phyloP scores from a whole-genome alignment of 2,329 filamentous ascomycete genomes.

The Trichoderma sp. region DNA sequence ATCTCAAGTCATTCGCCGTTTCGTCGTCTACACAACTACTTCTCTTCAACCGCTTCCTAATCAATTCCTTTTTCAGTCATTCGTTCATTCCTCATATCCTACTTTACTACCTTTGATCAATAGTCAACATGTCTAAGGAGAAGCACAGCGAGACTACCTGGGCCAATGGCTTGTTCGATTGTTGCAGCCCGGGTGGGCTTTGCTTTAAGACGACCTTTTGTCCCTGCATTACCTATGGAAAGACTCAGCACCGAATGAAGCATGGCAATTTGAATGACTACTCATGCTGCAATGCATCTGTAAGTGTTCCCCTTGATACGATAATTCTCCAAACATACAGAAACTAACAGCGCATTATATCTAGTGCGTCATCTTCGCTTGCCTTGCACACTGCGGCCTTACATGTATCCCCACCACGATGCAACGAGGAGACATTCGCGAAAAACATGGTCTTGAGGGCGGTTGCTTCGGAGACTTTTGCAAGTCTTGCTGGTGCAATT shows the following conservation, averaged over 20 bases:
- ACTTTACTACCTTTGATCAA: background rate
- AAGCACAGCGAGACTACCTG: slow-evolving; percentile 43
- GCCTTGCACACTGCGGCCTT: slow-evolving; percentile 41
- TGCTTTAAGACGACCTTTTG: slow-evolving; percentile 48
- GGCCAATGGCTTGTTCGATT: slow-evolving; percentile 45
- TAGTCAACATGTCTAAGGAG: background rate
- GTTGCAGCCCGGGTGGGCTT: slow-evolving; percentile 46
- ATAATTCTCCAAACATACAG: background rate
- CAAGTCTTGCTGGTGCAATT: slow-evolving; percentile 47
- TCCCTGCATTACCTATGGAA: slow-evolving; percentile 51
- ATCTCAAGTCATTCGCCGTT: background rate
- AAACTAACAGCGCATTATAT: slow-evolving; percentile 14
- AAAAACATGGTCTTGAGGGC: slow-evolving; percentile 48
- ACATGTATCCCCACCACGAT: slow-evolving; percentile 47
- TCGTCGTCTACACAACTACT: background rate
- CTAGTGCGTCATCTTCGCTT: slow-evolving; percentile 47
- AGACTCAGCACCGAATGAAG: slow-evolving; percentile 49
- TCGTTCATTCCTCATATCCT: background rate
- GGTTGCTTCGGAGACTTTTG: slow-evolving; percentile 45
- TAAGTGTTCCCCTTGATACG: slow-evolving; percentile 31
- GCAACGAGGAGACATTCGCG: slow-evolving; percentile 48
- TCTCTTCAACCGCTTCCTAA: background rate
- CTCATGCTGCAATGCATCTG: slow-evolving; percentile 50
- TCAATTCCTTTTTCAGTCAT: too few species aligned
- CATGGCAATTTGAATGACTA: slow-evolving; percentile 44